phyloP scores from a whole-genome alignment of 345 rosid species.

The Dipteronia sinensis region DNA sequence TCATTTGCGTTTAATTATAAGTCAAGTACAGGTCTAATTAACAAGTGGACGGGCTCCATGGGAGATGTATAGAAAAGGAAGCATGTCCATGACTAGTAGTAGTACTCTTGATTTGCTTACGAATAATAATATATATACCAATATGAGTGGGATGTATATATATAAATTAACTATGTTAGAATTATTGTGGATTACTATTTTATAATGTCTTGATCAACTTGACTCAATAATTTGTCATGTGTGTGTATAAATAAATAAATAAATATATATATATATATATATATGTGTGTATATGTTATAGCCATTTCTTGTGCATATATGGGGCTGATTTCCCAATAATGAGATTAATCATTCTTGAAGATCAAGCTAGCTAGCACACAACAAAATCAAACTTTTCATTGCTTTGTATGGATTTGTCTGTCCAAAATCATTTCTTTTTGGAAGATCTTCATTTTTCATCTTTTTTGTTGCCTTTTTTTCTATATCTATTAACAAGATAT shows the following conservation, averaged over 20 bases:
- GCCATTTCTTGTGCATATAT: background rate
- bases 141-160: background rate
- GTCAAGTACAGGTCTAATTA: background rate
- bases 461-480: background rate
- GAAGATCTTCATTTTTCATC: background rate
- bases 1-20: background rate
- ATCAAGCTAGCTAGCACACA: background rate
- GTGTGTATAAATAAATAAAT: background rate
- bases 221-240: background rate
- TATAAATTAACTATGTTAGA: background rate
- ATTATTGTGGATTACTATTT: background rate
- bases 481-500: too few species aligned
- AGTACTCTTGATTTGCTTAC: background rate
- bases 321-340: background rate
- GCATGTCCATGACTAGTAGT: too few species aligned
- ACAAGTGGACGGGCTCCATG: conserved; percentile 5
- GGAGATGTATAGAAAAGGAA: background rate
- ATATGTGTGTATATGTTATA: background rate
- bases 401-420: background rate
- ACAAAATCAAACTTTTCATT: conserved; percentile 17
- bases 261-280: background rate
- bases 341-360: conserved; percentile 6
- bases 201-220: background rate
- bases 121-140: background rate
- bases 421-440: conserved; percentile 3